phyloP scores from a whole-genome alignment of 83 land plant species.

The Thuja plicata region DNA sequence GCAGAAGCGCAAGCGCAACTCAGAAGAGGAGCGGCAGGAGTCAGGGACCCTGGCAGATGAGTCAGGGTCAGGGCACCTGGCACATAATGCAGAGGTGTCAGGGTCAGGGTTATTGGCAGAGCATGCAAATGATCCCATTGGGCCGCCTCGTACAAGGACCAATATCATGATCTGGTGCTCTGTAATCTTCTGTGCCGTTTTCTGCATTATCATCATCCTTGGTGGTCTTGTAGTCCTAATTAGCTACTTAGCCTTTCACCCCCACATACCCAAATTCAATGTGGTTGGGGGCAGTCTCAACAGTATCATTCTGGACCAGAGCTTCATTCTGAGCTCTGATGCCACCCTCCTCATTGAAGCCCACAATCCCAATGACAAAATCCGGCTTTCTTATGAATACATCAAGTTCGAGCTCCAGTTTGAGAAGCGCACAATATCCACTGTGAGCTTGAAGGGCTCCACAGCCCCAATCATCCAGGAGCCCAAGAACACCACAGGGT shows the following conservation, averaged over 20 bases:
- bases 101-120: background rate
- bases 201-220: background rate
- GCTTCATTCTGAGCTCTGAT: background rate
- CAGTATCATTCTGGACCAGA: background rate
- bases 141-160: background rate
- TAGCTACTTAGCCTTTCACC: background rate
- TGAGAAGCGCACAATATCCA: background rate
- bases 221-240: background rate
- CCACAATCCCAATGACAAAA: conserved; percentile 1
- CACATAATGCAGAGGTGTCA: too few species aligned
- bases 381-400: background rate
- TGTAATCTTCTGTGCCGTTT: background rate
- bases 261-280: background rate
- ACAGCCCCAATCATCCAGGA: background rate
- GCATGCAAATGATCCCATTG: background rate
- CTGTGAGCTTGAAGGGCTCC: background rate
- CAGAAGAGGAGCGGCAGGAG: background rate
- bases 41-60: too few species aligned
- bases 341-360: background rate
- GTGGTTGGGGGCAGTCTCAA: background rate
- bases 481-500: background rate
- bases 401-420: conserved; percentile 4
- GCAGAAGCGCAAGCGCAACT: background rate
- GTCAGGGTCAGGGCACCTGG: too few species aligned
- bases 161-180: background rate